A percentile compares a stretch with the other conserved stretches of the same genome.
Conservation (phyloP, 2,329 filamentous ascomycete genomes). For the Zasmidium citrigriseum region DNA sequence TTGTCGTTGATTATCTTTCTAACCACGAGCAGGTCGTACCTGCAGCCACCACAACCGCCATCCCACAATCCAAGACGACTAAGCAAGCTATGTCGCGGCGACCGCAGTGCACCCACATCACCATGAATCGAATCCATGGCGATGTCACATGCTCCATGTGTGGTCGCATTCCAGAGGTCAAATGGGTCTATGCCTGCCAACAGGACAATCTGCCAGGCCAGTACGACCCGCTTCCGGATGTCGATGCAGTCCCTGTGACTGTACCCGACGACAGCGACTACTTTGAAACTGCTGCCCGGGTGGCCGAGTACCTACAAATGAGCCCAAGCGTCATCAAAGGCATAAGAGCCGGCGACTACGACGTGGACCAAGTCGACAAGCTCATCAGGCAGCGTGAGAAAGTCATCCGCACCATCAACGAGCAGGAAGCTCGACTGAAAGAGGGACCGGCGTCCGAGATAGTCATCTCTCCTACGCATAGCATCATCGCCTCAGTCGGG, state of each 20-base stretch:
- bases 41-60: conserved; percentile 5
- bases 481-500: conserved; percentile 31
- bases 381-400: conserved; percentile 45
- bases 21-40: conserved; percentile 19
- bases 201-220: conserved; percentile 53
- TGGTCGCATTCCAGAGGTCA: conserved; percentile 55
- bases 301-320: conserved; percentile 36
- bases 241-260: conserved; percentile 11
- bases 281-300: conserved; percentile 24
- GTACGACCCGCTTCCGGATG: conserved; percentile 10
- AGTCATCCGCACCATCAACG: conserved; percentile 30
- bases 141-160: conserved; percentile 61
- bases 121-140: conserved; percentile 67
- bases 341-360: conserved; percentile 46
- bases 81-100: conserved; percentile 11
- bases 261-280: conserved; percentile 19
- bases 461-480: conserved; percentile 5
- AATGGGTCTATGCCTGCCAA: conserved; percentile 74
- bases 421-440: conserved; percentile 10
- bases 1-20: too few species aligned
- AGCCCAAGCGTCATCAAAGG: conserved; percentile 44
- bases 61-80: neutral
- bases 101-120: conserved; percentile 64
- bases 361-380: conserved; percentile 41
- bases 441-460: neutral